These are phyloP conservation scores for Arabis hirsuta DNA, from an alignment of 345 rosid species.

Conservation along the genomic window DNA sequence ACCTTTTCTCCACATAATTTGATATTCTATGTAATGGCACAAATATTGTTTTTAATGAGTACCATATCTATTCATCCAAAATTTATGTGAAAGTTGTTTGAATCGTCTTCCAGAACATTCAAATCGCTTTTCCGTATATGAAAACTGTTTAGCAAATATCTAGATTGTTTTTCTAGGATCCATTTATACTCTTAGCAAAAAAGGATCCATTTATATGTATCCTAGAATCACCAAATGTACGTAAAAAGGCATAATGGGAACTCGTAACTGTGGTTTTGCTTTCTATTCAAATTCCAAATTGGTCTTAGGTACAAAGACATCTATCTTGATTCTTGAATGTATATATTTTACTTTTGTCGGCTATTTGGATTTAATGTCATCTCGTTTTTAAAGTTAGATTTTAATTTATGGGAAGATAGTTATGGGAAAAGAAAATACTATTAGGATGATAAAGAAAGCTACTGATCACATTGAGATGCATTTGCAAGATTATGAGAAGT, in stretches of 20 bases:
- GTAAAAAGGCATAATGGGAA: conserved; percentile 12
- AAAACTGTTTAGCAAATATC: neutral
- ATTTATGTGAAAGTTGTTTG: conserved; percentile 7
- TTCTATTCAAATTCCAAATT: conserved; percentile 29
- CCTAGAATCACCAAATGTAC: conserved; percentile 9
- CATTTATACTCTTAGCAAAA: neutral
- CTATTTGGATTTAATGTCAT: neutral
- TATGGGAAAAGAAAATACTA: neutral
- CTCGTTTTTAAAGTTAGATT: neutral
- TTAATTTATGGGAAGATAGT: neutral
- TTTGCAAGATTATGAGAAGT: conserved; percentile 35
- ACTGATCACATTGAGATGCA: conserved; percentile 39
- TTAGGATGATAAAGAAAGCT: conserved; percentile 37
- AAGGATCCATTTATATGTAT: neutral
- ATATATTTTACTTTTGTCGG: conserved; percentile 21
- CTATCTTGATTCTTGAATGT: conserved; percentile 25
- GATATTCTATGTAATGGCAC: neutral
- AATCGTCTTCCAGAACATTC: conserved; percentile 9
- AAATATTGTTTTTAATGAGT: neutral
- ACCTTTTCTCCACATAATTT: neutral
- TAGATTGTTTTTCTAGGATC: neutral
- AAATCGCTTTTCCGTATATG: conserved; percentile 1
- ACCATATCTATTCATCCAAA: neutral
- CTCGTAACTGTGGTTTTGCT: conserved; percentile 13
- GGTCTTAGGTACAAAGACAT: conserved; percentile 25